Evolutionary conservation across 306 rosid genomes (phyloP).

Genomic region (Vachellia collinsii): DNA sequence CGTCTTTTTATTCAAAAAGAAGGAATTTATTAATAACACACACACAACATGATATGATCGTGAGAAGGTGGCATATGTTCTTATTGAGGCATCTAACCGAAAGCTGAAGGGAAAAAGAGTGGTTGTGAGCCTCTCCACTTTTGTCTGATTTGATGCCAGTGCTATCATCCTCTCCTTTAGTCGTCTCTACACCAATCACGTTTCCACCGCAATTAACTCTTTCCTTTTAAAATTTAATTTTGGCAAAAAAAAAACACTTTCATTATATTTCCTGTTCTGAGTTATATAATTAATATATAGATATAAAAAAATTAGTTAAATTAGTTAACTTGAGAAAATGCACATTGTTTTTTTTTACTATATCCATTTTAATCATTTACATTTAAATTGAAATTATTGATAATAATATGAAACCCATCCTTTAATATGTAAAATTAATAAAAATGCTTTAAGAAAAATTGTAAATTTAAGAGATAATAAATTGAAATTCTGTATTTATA

Average conservation of each 20-base stretch:
- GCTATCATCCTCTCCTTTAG: constrained; percentile 26
- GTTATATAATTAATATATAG: too few relatives aligned
- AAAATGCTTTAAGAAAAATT: too few relatives aligned
- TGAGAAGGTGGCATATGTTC: background rate
- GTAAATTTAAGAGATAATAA: too few relatives aligned
- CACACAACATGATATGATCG: background rate
- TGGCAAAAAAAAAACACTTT: too few relatives aligned
- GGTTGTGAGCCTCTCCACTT: background rate
- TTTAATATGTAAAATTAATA: too few relatives aligned
- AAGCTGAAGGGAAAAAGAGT: background rate
- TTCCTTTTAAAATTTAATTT: too few relatives aligned
- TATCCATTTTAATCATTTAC: too few relatives aligned
- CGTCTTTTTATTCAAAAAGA: background rate
- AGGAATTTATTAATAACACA: background rate
- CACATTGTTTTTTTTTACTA: too few relatives aligned
- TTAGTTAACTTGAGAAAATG: too few relatives aligned
- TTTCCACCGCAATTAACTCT: constrained; percentile 10
- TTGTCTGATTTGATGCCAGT: constrained; percentile 40
- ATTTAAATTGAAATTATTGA: background rate
- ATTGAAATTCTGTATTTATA: too few relatives aligned
- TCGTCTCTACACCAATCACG: background rate
- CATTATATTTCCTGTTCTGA: background rate
- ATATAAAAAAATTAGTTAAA: too few relatives aligned
- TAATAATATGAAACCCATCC: background rate
- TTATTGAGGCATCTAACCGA: background rate